These are phyloP conservation scores for Crepidotus sp. DNA, from an alignment of 1,284 basidiomycete genomes.

Conservation along the genomic window DNA sequence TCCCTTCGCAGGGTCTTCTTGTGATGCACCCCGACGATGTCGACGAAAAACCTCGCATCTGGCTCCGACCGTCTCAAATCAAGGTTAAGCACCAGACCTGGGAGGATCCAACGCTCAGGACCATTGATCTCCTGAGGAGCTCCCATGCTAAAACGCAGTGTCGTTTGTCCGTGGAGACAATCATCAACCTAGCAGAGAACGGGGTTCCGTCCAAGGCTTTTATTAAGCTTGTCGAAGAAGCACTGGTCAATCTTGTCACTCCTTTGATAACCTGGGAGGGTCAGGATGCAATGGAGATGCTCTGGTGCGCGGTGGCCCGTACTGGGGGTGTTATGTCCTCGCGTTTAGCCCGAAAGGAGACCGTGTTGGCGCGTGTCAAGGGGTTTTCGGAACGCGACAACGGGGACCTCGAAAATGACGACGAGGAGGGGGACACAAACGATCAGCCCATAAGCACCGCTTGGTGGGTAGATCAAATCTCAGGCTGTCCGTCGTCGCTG, in stretches of 20 bases:
- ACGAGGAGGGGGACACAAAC: slow-evolving; percentile 34
- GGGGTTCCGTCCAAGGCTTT: slow-evolving; percentile 35
- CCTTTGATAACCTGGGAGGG: slow-evolving; percentile 38
- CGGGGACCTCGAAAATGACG: slow-evolving; percentile 29
- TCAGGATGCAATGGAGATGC: slow-evolving; percentile 30
- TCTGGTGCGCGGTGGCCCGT: slow-evolving; percentile 34
- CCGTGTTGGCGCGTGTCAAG: slow-evolving; percentile 34
- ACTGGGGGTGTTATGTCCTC: slow-evolving; percentile 37
- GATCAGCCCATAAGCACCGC: slow-evolving; percentile 26
- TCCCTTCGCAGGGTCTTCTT: slow-evolving; percentile 32
- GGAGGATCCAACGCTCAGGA: slow-evolving; percentile 32
- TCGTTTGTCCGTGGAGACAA: slow-evolving; percentile 37
- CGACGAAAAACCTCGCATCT: slow-evolving; percentile 27
- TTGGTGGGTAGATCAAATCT: slow-evolving; percentile 44
- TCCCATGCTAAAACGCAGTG: slow-evolving; percentile 33
- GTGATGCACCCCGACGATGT: slow-evolving; percentile 29
- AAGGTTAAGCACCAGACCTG: slow-evolving; percentile 35
- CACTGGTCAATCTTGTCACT: slow-evolving; percentile 24
- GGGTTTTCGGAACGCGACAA: slow-evolving; percentile 31
- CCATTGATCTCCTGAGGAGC: slow-evolving; percentile 39
- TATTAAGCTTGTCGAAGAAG: slow-evolving; percentile 28
- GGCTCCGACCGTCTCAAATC: slow-evolving; percentile 38
- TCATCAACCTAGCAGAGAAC: slow-evolving; percentile 45
- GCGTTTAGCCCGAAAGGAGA: slow-evolving; percentile 34
- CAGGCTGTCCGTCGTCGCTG: slow-evolving; percentile 41